These are phyloP conservation scores for Neckera pumila DNA, from an alignment of 225 moss, liverwort and hornwort genomes.

Conservation along the genomic window DNA sequence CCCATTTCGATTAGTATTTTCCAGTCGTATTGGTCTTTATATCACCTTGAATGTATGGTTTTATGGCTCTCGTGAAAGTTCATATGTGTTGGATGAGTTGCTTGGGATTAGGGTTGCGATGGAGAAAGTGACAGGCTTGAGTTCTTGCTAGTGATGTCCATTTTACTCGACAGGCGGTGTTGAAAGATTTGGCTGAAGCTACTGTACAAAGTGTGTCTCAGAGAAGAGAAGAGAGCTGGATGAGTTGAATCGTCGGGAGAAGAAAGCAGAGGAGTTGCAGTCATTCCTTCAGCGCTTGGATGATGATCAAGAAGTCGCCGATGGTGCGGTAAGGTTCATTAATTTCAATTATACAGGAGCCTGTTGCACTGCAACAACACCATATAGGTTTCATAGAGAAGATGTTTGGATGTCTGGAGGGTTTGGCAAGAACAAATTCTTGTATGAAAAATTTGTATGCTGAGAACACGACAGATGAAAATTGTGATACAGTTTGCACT, in stretches of 20 bases:
- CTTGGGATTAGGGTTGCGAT: no score
- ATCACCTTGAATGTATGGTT: no score
- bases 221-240: constrained; percentile 68
- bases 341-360: neutral
- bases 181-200: constrained; percentile 72
- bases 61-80: no score
- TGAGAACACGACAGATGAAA: neutral
- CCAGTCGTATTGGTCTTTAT: neutral
- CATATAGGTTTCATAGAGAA: neutral
- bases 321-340: constrained; percentile 44
- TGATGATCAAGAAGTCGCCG: constrained; percentile 46
- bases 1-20: neutral
- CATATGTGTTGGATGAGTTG: no score
- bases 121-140: no score
- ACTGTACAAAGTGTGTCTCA: constrained; percentile 53
- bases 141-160: neutral
- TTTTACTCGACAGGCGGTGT: constrained; percentile 24
- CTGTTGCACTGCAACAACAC: neutral
- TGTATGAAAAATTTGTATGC: neutral
- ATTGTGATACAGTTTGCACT: neutral
- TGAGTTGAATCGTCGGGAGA: constrained; percentile 40
- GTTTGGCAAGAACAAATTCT: neutral
- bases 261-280: constrained; percentile 36
- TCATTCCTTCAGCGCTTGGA: constrained; percentile 43
- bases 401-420: neutral